Percentiles rank a stretch among this genome's conserved stretches.
Evolutionary conservation across 768 basidiomycete genomes (phyloP).

Genomic region (Hypholoma sublateritium): DNA sequence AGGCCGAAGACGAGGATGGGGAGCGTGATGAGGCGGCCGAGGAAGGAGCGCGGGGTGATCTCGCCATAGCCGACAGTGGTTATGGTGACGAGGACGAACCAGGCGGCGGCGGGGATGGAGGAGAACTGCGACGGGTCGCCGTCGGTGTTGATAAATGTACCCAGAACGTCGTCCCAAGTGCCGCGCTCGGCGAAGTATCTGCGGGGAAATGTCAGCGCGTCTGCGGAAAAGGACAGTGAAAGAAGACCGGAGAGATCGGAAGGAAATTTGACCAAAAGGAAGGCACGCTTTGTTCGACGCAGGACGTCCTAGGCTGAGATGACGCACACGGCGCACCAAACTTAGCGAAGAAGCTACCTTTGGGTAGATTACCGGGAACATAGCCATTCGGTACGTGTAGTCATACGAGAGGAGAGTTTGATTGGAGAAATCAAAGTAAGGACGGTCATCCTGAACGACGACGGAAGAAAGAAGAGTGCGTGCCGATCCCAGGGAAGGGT

Average conservation of each 20-base stretch:
- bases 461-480: too few relatives aligned
- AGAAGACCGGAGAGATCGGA: neutral
- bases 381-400: too few relatives aligned
- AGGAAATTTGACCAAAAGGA: neutral
- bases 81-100: constrained; percentile 85
- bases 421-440: too few relatives aligned
- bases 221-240: neutral
- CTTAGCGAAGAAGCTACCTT: too few relatives aligned
- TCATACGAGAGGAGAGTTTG: too few relatives aligned
- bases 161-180: constrained; percentile 81
- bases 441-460: too few relatives aligned
- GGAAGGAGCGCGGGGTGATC: constrained; percentile 82
- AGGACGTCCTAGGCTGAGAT: too few relatives aligned
- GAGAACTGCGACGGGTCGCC: constrained; percentile 82
- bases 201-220: neutral
- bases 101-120: constrained; percentile 46
- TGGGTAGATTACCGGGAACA: too few relatives aligned
- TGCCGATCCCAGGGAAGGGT: too few relatives aligned
- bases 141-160: constrained; percentile 81
- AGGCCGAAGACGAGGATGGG: constrained; percentile 88
- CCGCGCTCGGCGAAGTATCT: constrained; percentile 92
- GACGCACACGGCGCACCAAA: too few relatives aligned
- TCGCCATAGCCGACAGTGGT: constrained; percentile 92
- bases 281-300: too few relatives aligned
- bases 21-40: constrained; percentile 84